Conservation (phyloP, 768 basidiomycete genomes). For the Trametes gibbosa region DNA sequence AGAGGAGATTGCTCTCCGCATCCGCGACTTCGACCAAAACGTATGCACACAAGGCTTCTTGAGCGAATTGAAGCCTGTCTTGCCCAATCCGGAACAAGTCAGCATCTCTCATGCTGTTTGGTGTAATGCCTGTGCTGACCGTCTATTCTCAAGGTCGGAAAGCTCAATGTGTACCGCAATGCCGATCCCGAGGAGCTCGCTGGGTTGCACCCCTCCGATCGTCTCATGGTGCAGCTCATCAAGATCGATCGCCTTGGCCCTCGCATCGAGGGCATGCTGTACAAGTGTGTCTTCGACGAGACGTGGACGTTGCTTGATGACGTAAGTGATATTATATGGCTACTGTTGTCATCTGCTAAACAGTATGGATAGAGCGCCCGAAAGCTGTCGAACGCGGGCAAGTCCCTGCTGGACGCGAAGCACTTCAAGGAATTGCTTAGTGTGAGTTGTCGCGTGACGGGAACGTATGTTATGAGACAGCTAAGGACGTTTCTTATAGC, state of each 20-base stretch:
- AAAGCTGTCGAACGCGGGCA: conserved; percentile 79
- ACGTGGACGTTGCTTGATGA: conserved; percentile 79
- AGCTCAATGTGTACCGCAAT: conserved; percentile 86
- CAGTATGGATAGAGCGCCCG: conserved; percentile 58
- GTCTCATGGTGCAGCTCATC: conserved; percentile 95
- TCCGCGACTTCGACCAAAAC: conserved; percentile 83
- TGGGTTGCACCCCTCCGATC: conserved; percentile 89
- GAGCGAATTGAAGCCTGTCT: conserved; percentile 79
- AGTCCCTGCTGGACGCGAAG: conserved; percentile 75
- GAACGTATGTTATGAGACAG: not conserved
- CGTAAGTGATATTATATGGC: conserved; percentile 38
- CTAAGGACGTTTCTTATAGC: conserved; percentile 34
- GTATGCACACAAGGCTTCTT: conserved; percentile 89
- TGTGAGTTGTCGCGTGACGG: conserved; percentile 39
- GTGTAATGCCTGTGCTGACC: not conserved
- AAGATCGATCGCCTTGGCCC: conserved; percentile 87
- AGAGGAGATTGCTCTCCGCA: conserved; percentile 80
- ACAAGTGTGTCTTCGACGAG: conserved; percentile 85
- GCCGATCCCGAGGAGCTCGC: conserved; percentile 84
- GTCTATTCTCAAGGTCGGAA: conserved; percentile 57
- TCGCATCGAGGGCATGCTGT: conserved; percentile 95
- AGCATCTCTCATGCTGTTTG: conserved; percentile 11
- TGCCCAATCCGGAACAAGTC: conserved; percentile 93
- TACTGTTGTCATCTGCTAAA: not conserved
- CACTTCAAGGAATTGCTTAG: conserved; percentile 88